Evolutionary conservation across 202 grass and related monocot species (phyloP).

Genomic region (Setaria viridis): DNA sequence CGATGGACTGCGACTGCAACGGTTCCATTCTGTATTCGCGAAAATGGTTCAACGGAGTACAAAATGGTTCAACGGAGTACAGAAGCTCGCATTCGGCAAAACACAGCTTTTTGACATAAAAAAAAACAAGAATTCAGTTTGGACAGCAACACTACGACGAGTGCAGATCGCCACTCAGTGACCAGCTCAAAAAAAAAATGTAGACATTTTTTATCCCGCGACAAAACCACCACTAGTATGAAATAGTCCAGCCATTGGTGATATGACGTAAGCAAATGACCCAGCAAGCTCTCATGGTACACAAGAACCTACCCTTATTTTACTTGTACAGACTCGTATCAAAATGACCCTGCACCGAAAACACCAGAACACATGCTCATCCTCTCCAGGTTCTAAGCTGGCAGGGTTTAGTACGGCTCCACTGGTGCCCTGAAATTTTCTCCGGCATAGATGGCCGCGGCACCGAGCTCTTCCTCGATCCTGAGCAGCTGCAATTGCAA

Average conservation of each 20-base stretch:
- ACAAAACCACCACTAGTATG: conserved; percentile 30
- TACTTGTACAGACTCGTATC: background rate
- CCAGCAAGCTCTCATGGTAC: background rate
- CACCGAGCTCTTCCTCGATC: conserved; percentile 91
- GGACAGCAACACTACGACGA: background rate
- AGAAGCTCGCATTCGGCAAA: background rate
- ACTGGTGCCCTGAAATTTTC: conserved; percentile 89
- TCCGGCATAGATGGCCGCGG: conserved; percentile 63
- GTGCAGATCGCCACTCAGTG: background rate
- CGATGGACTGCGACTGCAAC: too few species aligned
- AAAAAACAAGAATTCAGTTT: background rate
- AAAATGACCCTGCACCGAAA: background rate
- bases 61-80: background rate
- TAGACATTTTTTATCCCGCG: too few species aligned
- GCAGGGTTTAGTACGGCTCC: conserved; percentile 62
- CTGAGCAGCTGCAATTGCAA: conserved; percentile 66
- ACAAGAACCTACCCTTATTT: conserved; percentile 23
- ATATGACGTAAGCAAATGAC: background rate
- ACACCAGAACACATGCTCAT: background rate
- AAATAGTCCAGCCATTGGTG: background rate
- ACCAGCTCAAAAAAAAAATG: background rate
- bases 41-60: too few species aligned
- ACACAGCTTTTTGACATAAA: background rate
- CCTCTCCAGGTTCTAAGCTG: background rate
- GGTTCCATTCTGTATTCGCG: too few species aligned